Percentiles rank a stretch among this genome's conserved stretches.
These are phyloP conservation scores for Komagataella pastoris DNA, from an alignment of 805 yeast genomes.

Conservation along the genomic window DNA sequence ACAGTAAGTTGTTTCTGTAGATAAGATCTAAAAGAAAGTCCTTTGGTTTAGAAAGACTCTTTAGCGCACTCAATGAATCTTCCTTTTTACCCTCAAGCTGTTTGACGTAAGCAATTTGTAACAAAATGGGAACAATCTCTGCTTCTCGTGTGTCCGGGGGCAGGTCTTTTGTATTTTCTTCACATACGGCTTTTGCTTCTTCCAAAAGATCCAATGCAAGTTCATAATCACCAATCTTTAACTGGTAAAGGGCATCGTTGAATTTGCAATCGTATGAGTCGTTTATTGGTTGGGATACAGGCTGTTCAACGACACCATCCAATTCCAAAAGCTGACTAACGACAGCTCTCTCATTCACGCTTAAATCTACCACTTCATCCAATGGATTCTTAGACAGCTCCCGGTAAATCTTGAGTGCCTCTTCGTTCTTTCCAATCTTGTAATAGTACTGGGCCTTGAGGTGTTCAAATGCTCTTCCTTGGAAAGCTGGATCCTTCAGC, in stretches of 20 bases:
- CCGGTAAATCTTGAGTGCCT: conserved; percentile 33
- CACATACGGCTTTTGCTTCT: conserved; percentile 30
- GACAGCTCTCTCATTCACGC: conserved; percentile 59
- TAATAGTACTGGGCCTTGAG: conserved; percentile 39
- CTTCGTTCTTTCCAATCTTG: conserved; percentile 28
- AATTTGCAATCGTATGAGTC: conserved; percentile 43
- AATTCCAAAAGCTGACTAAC: conserved; percentile 30
- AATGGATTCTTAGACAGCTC: conserved; percentile 20
- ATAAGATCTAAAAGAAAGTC: neutral
- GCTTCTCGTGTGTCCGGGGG: conserved; percentile 30
- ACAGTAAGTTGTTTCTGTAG: conserved; percentile 25
- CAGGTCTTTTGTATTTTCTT: conserved; percentile 21
- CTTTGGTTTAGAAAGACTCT: neutral
- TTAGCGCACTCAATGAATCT: conserved; percentile 12
- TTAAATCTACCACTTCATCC: conserved; percentile 33
- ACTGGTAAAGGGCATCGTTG: conserved; percentile 40
- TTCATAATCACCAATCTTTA: conserved; percentile 25
- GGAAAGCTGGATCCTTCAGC: conserved; percentile 10
- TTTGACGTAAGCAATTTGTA: conserved; percentile 46
- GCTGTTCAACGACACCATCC: conserved; percentile 3
- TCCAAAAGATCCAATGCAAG: conserved; percentile 29
- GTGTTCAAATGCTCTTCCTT: conserved; percentile 27
- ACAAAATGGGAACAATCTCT: conserved; percentile 47
- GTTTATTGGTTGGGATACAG: neutral
- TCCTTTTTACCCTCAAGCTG: conserved; percentile 20